phyloP scores from a whole-genome alignment of 306 rosid genomes.

The Rosa chinensis region DNA sequence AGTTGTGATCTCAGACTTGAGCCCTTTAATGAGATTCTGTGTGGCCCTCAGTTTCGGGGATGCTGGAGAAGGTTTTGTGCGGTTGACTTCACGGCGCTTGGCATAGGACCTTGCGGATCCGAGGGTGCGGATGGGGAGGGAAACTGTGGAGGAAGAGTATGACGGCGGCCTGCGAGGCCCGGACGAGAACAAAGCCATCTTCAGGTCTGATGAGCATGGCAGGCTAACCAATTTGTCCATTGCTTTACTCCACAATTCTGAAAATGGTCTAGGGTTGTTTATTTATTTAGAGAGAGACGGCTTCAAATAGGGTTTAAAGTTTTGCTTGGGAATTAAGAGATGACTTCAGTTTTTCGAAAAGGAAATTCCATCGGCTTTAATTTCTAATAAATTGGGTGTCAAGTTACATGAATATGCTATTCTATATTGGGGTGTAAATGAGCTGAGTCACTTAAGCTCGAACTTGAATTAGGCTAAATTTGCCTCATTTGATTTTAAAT shows the following conservation, averaged over 20 bases:
- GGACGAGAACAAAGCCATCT: neutral
- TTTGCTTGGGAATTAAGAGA: neutral
- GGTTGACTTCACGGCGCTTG: neutral
- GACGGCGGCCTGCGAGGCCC: neutral
- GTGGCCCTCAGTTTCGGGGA: neutral
- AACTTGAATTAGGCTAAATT: too few relatives aligned
- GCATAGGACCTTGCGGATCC: neutral
- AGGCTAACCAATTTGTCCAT: neutral
- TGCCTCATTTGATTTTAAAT: too few relatives aligned
- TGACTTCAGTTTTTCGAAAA: neutral
- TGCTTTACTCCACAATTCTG: neutral
- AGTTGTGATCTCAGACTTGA: neutral
- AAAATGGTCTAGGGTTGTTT: neutral
- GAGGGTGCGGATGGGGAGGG: neutral
- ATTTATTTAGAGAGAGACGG: neutral
- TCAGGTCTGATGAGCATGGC: neutral
- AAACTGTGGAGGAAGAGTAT: neutral
- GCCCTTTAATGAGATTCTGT: neutral
- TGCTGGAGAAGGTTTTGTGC: neutral
- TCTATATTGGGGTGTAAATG: too few relatives aligned
- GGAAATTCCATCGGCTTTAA: neutral
- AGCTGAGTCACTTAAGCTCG: too few relatives aligned
- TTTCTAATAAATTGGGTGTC: too few relatives aligned
- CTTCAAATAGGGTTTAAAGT: neutral
- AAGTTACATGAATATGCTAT: too few relatives aligned